Base-by-base conservation (phyloP, 2,329 filamentous ascomycete species). In the Magnaporthiopsis poae region DNA sequence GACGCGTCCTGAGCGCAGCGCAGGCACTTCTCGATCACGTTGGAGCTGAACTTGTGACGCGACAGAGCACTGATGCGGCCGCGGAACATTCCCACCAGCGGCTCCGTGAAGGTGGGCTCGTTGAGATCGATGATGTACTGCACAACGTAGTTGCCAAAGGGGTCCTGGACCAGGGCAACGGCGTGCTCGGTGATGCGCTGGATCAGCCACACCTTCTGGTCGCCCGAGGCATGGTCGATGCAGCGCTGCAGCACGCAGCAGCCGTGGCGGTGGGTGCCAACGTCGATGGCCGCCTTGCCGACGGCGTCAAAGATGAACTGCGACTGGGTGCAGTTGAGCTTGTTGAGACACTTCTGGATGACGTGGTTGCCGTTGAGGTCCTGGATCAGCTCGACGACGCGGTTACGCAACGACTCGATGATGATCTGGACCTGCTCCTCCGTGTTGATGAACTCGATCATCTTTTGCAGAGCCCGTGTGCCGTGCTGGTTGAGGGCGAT, bases 21-120 rank as follows among this genome's bases (percentile, higher is more conserved):
- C 68, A 98, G 81, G 73, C 90, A 93, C 77, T 99, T 99, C 81
- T 99, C 95, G 69, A 99, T 94, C 67, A 99, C 95, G 72, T 99
- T 99, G 73, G 95, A 98, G 80, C 92, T 97, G 81, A 99, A 99
- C 79, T 99, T 99, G 81, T 99, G 95, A 76, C 92, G 93, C 7
- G 95, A 98, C 21, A 85, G 85, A 78, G 77, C 84, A 74, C 76
- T 90, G 80, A 86, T 91, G 81, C 83, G 84, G 72, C 89, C 89
- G 66, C 84, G 80, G 81, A 99, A 97, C 73, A 88, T 89, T 65
- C 84, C 81, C 68, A 96, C 95, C 60, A 99, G 83, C 3, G 94
- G 94, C 73, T 95, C 90, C 0, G 94, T 97, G 79, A 96, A 97
- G 71, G 82, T 82, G 15, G 89, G 83, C 74, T 99, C 92, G 71